Percentiles rank a stretch among this genome's conserved stretches.
Evolutionary conservation across 164 flowering plant species (phyloP).

Genomic region (Brasenia schreberi): DNA sequence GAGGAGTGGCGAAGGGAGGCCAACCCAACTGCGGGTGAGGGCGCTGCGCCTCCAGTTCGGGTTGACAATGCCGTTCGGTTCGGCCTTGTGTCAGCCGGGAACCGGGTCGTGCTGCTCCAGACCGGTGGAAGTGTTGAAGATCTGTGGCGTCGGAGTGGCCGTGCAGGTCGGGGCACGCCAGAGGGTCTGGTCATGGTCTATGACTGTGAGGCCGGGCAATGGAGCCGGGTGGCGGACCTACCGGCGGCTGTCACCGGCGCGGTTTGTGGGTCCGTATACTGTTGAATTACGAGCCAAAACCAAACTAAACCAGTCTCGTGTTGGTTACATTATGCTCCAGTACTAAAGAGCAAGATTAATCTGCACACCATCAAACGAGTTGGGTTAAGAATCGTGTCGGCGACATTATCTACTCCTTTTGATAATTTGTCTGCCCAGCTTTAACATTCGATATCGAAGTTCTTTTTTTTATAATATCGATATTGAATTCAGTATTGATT

Average conservation of each 20-base stretch:
- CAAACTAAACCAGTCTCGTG: too few species aligned
- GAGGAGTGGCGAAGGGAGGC: slow-evolving; percentile 61
- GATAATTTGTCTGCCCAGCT: too few species aligned
- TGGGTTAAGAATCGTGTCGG: too few species aligned
- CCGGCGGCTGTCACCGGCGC: slow-evolving; percentile 64
- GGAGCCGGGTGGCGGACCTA: slow-evolving; percentile 63
- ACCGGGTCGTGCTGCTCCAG: slow-evolving; percentile 57
- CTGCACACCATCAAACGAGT: too few species aligned
- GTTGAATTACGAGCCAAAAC: slow-evolving; percentile 15
- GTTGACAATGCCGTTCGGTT: slow-evolving; percentile 62
- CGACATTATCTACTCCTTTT: too few species aligned
- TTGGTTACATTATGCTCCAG: too few species aligned
- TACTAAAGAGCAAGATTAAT: too few species aligned
- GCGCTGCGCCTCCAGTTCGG: slow-evolving; percentile 52
- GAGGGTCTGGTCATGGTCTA: slow-evolving; percentile 63
- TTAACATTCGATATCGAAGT: too few species aligned
- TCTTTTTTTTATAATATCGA: too few species aligned
- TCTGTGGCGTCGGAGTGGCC: slow-evolving; percentile 54
- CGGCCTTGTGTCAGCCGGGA: slow-evolving; percentile 57
- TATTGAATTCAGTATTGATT: too few species aligned
- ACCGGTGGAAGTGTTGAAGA: slow-evolving; percentile 66
- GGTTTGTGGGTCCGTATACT: slow-evolving; percentile 60
- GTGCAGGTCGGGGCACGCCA: slow-evolving; percentile 40
- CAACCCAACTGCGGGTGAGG: slow-evolving; percentile 35
- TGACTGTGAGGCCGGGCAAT: slow-evolving; percentile 41